A percentile compares a stretch with the other conserved stretches of the same genome.
Conservation (phyloP, 2,329 filamentous ascomycete genomes). For the Fusarium musae region DNA sequence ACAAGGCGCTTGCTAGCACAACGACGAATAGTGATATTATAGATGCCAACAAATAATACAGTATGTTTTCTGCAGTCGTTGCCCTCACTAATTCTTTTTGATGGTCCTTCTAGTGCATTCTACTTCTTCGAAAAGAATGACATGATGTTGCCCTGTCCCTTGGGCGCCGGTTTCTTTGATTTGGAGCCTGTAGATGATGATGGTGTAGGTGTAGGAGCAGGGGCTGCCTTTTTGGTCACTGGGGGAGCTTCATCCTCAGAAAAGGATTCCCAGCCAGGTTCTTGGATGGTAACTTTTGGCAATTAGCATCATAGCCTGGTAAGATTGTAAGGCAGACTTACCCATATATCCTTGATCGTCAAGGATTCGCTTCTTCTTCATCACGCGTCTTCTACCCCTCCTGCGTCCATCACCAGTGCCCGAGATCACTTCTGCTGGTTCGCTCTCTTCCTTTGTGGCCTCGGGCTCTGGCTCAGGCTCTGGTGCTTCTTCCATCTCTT, state of each 20-base stretch:
- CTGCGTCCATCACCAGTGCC: constrained; percentile 70
- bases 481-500: constrained; percentile 54
- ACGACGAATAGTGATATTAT: constrained; percentile 30
- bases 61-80: neutral
- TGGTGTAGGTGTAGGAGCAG: constrained; percentile 57
- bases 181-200: constrained; percentile 60
- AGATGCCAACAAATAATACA: constrained; percentile 42
- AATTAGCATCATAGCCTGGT: constrained; percentile 13
- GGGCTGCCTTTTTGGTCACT: constrained; percentile 64
- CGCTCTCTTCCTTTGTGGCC: constrained; percentile 53
- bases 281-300: constrained; percentile 81
- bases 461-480: constrained; percentile 53
- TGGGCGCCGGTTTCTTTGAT: constrained; percentile 66
- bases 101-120: neutral
- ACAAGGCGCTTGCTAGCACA: constrained; percentile 30
- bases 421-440: constrained; percentile 63
- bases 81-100: neutral
- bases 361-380: constrained; percentile 87
- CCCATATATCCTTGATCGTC: constrained; percentile 92
- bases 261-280: constrained; percentile 89
- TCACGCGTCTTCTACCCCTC: constrained; percentile 80
- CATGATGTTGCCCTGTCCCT: constrained; percentile 86
- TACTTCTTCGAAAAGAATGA: constrained; percentile 90
- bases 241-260: constrained; percentile 83
- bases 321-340: constrained; percentile 55